Evolutionary conservation across 2,329 filamentous ascomycete species (phyloP).

Genomic region (Alternaria tenuissima): DNA sequence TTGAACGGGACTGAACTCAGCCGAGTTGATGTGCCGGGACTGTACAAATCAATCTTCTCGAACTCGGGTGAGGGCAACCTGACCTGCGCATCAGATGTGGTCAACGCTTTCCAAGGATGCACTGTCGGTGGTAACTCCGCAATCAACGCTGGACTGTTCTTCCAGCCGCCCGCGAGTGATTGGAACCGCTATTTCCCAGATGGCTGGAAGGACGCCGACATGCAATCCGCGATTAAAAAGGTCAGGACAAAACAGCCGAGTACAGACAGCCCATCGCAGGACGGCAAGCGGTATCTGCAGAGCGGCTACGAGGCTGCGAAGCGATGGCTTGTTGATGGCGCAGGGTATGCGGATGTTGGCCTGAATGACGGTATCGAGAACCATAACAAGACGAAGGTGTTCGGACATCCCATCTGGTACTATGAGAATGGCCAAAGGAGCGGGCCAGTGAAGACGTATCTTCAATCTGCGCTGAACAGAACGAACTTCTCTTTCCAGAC

Average conservation of each 20-base stretch:
- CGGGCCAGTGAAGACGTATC: conserved; percentile 60
- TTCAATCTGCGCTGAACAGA: conserved; percentile 57
- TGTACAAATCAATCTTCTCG: conserved; percentile 61
- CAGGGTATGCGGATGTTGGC: conserved; percentile 58
- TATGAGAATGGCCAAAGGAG: conserved; percentile 61
- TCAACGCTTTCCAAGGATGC: conserved; percentile 60
- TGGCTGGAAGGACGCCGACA: conserved; percentile 62
- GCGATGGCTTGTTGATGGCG: conserved; percentile 61
- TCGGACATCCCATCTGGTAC: conserved; percentile 59
- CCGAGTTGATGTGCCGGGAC: conserved; percentile 63
- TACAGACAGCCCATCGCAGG: conserved; percentile 55
- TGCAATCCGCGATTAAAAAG: conserved; percentile 56
- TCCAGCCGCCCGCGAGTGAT: conserved; percentile 62
- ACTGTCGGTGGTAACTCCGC: conserved; percentile 62
- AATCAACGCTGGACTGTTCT: conserved; percentile 64
- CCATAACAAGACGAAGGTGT: conserved; percentile 56
- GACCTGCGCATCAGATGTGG: conserved; percentile 51
- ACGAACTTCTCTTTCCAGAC: conserved; percentile 51
- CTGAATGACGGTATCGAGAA: conserved; percentile 57
- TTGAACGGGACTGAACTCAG: conserved; percentile 58
- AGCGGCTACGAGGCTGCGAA: conserved; percentile 58
- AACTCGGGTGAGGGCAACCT: conserved; percentile 48
- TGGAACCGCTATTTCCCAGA: conserved; percentile 60
- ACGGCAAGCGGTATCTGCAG: conserved; percentile 59
- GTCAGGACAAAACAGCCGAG: conserved; percentile 57